A percentile compares a stretch with the other conserved stretches of the same genome.
Evolutionary conservation across 2,329 filamentous ascomycete species (phyloP).

Genomic region (Macrophomina pseudophaseolina): DNA sequence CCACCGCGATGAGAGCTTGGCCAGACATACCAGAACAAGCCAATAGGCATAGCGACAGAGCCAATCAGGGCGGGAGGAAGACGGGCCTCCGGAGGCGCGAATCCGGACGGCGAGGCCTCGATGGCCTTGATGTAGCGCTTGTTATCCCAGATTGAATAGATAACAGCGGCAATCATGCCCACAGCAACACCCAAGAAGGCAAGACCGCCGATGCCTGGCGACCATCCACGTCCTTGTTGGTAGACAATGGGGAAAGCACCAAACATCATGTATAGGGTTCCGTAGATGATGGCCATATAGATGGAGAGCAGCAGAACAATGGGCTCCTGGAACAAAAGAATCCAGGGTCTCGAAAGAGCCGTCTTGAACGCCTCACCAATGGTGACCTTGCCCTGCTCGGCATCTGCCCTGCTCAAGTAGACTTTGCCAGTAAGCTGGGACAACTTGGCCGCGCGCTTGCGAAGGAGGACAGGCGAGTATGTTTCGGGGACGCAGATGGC

Average conservation of each 20-base stretch:
- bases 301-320: conserved; percentile 56
- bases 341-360: conserved; percentile 56
- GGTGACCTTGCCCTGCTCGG: conserved; percentile 21
- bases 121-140: conserved; percentile 47
- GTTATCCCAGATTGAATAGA: conserved; percentile 48
- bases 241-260: conserved; percentile 63
- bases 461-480: conserved; percentile 63
- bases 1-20: conserved; percentile 52
- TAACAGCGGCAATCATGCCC: conserved; percentile 47
- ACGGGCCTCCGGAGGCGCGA: conserved; percentile 28
- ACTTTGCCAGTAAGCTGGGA: conserved; percentile 63
- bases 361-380: conserved; percentile 44
- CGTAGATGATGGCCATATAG: conserved; percentile 57
- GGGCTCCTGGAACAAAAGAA: conserved; percentile 55
- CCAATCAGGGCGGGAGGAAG: conserved; percentile 26
- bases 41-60: conserved; percentile 60
- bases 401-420: conserved; percentile 32
- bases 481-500: conserved; percentile 69
- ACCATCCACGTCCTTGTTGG: conserved; percentile 58
- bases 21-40: conserved; percentile 74
- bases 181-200: conserved; percentile 57
- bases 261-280: conserved; percentile 58
- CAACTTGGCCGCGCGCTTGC: conserved; percentile 64
- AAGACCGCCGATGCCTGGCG: conserved; percentile 53
- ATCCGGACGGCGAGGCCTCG: conserved; percentile 39